A percentile compares a stretch with the other conserved stretches of the same genome.
Conservation (phyloP, 2,329 filamentous ascomycete genomes). For the Triangularia verruculosa region DNA sequence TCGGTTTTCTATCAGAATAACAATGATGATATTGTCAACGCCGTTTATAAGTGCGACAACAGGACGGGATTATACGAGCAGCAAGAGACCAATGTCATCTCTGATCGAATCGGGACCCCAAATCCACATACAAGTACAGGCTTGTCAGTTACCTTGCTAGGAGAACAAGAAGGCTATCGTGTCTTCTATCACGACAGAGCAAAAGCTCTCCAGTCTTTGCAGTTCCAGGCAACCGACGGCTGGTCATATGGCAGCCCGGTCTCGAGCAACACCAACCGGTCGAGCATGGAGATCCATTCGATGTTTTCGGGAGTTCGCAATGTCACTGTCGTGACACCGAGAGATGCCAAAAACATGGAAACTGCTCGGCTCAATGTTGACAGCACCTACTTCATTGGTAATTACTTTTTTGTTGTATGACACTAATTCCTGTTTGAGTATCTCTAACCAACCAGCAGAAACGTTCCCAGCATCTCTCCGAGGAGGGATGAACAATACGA, state of each 20-base stretch:
- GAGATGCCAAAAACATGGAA: conserved; percentile 33
- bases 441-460: conserved; percentile 22
- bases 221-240: conserved; percentile 4
- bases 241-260: conserved; percentile 12
- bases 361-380: conserved; percentile 30
- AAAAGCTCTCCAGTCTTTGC: conserved; percentile 6
- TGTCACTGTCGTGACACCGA: conserved; percentile 34
- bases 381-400: conserved; percentile 33
- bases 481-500: conserved; percentile 25
- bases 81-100: conserved; percentile 17
- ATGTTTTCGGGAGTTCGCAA: conserved; percentile 26
- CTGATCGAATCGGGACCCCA: conserved; percentile 17
- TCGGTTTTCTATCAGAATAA: conserved; percentile 35
- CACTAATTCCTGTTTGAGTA: conserved; percentile 12
- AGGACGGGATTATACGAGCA: conserved; percentile 32
- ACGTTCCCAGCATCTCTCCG: conserved; percentile 33
- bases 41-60: conserved; percentile 33
- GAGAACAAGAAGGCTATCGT: conserved; percentile 34
- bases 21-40: conserved; percentile 33
- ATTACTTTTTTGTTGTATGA: conserved; percentile 11
- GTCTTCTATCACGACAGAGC: conserved; percentile 36
- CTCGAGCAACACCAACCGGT: conserved; percentile 13
- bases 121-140: conserved; percentile 30
- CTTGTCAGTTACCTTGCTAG: conserved; percentile 33
- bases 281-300: conserved; percentile 7